These are phyloP conservation scores for Cladochytrium replicatum DNA, from an alignment of 192 early-diverging fungal species.

Conservation along the genomic window DNA sequence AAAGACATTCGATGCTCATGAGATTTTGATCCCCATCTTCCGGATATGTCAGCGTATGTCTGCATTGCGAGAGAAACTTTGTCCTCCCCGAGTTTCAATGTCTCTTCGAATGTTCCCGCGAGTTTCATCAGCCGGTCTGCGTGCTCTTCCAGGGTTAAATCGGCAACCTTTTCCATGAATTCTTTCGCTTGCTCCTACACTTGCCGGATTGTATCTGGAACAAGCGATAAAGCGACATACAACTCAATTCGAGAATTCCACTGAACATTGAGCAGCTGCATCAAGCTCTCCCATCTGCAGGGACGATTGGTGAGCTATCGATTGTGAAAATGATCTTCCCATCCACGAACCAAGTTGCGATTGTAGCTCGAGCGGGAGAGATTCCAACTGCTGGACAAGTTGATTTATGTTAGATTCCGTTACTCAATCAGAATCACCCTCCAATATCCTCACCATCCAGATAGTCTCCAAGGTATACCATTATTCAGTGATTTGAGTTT, in stretches of 20 bases:
- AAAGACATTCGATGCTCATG: background rate
- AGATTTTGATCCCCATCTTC: background rate
- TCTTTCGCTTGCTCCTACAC: conserved; percentile 55
- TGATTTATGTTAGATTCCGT: too few species aligned
- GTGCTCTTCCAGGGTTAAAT: conserved; percentile 38
- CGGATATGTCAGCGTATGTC: conserved; percentile 82
- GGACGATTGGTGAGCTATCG: background rate
- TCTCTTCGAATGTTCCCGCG: conserved; percentile 53
- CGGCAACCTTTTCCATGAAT: conserved; percentile 56
- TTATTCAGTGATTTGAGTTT: background rate
- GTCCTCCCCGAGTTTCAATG: conserved; percentile 80
- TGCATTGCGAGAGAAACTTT: conserved; percentile 88
- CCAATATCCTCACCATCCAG: conserved; percentile 61
- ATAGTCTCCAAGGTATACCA: conserved; percentile 67
- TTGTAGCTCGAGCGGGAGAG: conserved; percentile 36
- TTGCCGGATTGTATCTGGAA: conserved; percentile 56
- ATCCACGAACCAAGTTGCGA: conserved; percentile 55
- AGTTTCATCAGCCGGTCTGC: conserved; percentile 42
- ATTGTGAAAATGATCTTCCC: background rate
- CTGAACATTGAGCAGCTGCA: conserved; percentile 53
- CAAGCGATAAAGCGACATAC: background rate
- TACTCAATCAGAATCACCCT: background rate
- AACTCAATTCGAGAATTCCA: background rate
- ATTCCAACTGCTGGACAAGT: conserved; percentile 19
- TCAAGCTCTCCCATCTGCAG: conserved; percentile 85